Conservation (phyloP, 2,329 filamentous ascomycete genomes). For the Teratosphaeria pseudoeucalypti region DNA sequence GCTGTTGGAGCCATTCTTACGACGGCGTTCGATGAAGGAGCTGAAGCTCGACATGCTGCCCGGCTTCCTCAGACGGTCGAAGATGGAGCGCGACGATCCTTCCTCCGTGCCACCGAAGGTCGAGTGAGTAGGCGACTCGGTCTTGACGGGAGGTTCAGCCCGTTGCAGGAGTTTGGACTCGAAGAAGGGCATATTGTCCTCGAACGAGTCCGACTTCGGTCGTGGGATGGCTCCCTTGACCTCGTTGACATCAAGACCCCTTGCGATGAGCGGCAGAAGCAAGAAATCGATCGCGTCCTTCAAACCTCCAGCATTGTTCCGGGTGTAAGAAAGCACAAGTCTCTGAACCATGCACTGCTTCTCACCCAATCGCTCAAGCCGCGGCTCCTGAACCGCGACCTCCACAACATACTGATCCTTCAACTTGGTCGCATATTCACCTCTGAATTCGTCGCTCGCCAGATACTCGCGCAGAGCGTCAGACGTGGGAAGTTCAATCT, state of each 20-base stretch:
- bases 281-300: slow-evolving; percentile 95
- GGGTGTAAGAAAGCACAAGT: slow-evolving; percentile 59
- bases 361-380: slow-evolving; percentile 32
- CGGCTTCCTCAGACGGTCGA: slow-evolving; percentile 88
- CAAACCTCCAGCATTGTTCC: slow-evolving; percentile 91
- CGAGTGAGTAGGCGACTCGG: slow-evolving; percentile 80
- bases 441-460: slow-evolving; percentile 67
- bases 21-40: slow-evolving; percentile 85
- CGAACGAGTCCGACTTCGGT: slow-evolving; percentile 98
- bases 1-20: slow-evolving; percentile 84
- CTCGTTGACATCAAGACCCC: slow-evolving; percentile 76
- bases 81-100: slow-evolving; percentile 68
- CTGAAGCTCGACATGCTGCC: slow-evolving; percentile 90
- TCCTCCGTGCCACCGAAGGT: slow-evolving; percentile 62
- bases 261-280: slow-evolving; percentile 72
- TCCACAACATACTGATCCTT: slow-evolving; percentile 89
- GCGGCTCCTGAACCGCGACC: slow-evolving; percentile 54
- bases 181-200: slow-evolving; percentile 93
- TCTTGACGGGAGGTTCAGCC: slow-evolving; percentile 64
- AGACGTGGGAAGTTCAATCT: slow-evolving; percentile 71
- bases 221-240: slow-evolving; percentile 92
- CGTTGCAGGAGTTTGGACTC: slow-evolving; percentile 94
- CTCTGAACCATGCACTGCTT: slow-evolving; percentile 34
- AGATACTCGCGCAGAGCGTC: slow-evolving; percentile 71
- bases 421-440: slow-evolving; percentile 71